phyloP scores from a whole-genome alignment of 805 yeast genomes.

The Hanseniaspora nectarophila region DNA sequence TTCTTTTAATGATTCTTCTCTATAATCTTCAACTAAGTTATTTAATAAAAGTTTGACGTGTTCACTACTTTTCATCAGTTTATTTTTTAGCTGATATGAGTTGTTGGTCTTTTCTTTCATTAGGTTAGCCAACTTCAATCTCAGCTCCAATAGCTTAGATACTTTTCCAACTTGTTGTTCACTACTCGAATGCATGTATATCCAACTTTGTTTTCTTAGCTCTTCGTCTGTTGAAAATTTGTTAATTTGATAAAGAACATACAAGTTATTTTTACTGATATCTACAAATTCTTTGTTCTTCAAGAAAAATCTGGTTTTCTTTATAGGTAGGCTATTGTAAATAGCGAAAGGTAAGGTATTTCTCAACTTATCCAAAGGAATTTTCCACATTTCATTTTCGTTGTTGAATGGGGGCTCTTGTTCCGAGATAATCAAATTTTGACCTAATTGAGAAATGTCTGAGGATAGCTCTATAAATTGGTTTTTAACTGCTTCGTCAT shows the following conservation, averaged over 20 bases:
- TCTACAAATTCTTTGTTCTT: not conserved
- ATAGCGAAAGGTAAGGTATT: not conserved
- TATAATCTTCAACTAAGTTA: conserved; percentile 42
- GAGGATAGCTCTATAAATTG: conserved; percentile 70
- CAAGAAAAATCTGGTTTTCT: conserved; percentile 15
- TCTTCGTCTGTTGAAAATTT: conserved; percentile 32
- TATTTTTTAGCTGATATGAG: conserved; percentile 72
- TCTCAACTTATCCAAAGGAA: conserved; percentile 19
- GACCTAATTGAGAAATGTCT: conserved; percentile 68
- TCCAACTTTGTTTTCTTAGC: conserved; percentile 62
- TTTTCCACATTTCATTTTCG: conserved; percentile 17
- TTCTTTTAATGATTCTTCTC: conserved; percentile 49
- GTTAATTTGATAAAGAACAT: conserved; percentile 6
- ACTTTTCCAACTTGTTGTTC: conserved; percentile 49
- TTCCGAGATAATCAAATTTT: conserved; percentile 41
- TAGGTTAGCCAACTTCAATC: conserved; percentile 61
- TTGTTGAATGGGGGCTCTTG: conserved; percentile 17
- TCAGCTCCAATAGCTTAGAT: conserved; percentile 45
- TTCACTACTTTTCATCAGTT: conserved; percentile 75
- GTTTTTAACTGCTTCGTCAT: conserved; percentile 45
- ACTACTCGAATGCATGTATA: conserved; percentile 55
- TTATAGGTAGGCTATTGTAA: conserved; percentile 14
- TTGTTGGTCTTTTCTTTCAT: conserved; percentile 62
- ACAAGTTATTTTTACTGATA: conserved; percentile 3
- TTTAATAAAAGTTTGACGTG: conserved; percentile 60